These are phyloP conservation scores for Globomyces sp. DNA, from an alignment of 371 early-diverging fungal species.

Conservation along the genomic window DNA sequence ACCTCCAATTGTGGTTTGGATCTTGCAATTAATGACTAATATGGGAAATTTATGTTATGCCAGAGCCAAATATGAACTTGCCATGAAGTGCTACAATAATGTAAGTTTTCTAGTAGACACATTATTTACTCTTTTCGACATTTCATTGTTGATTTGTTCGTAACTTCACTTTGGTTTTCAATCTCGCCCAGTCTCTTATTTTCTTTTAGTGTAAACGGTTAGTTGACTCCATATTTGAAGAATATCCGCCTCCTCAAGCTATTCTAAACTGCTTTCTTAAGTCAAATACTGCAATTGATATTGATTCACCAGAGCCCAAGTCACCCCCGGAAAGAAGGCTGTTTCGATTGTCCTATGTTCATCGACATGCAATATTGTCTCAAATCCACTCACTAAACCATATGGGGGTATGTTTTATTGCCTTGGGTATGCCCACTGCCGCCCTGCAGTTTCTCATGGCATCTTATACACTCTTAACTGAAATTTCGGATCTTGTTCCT, in stretches of 20 bases:
- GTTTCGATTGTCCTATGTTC: slow-evolving; percentile 41
- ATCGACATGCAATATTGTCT: slow-evolving; percentile 43
- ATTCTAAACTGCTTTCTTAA: slow-evolving; percentile 17
- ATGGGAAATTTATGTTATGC: slow-evolving; percentile 43
- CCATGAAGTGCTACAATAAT: slow-evolving; percentile 42
- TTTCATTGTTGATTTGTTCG: too few species aligned
- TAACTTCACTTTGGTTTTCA: not conserved
- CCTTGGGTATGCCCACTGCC: slow-evolving; percentile 38
- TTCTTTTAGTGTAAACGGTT: slow-evolving; percentile 31
- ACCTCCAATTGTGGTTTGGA: slow-evolving; percentile 49
- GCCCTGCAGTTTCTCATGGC: slow-evolving; percentile 38
- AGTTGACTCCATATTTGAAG: slow-evolving; percentile 46
- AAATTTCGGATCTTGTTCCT: slow-evolving; percentile 10
- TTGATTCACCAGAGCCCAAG: not conserved
- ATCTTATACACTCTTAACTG: slow-evolving; percentile 37
- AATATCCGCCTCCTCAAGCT: slow-evolving; percentile 38
- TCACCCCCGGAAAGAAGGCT: slow-evolving; percentile 6
- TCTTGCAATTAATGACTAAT: slow-evolving; percentile 44
- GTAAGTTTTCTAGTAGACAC: too few species aligned
- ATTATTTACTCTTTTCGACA: too few species aligned
- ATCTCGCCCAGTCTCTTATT: too few species aligned
- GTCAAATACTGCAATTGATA: slow-evolving; percentile 14
- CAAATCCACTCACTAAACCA: slow-evolving; percentile 44
- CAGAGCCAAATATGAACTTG: slow-evolving; percentile 37
- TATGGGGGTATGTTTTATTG: slow-evolving; percentile 40